Evolutionary conservation across 768 basidiomycete species (phyloP), one percentile per base, ranked within the genome.

Genomic region (Russula olivacea): DNA sequence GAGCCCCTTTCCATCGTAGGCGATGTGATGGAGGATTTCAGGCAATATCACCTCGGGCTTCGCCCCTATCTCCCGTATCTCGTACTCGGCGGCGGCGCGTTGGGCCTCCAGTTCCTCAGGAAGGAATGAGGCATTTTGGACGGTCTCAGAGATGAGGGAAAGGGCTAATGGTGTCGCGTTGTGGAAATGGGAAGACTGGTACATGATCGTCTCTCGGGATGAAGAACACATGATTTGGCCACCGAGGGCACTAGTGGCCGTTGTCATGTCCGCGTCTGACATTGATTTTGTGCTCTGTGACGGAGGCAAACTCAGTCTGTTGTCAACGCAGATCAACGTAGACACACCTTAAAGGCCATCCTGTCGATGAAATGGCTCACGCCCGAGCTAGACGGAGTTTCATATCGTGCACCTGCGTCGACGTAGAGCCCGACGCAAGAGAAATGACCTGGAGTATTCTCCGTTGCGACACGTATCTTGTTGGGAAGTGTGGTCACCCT

Each of bases 21-120:
- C 97, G 59, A 95, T 86, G 48, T 81, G 78, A 71, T 98, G 95
- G 21, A 98, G 75, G 6, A 94, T 74, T 70, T 99, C 96, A 2
- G 96, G 94, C 15, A 99, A 79, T 61, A 95, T 86, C 81, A 93
- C 87, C 68, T 98, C 96, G 0, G 96, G 93, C 73, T 98, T 98
- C 48, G 82, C 79, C 68, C 75, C 82, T 63, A 98, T 82, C 75
- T 98, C 96, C 36, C 93, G 82, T 51, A 92, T 81, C 74, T 99
- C 97, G 70, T 96, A 99, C 19, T 82, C 81, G 0, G 93, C 92
- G 11, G 94, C 93, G 59, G 91, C 89, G 54, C 88, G 83, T 71
- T 96, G 92, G 6, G 83, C 82, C 30, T 85, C 84, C 48, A 99
- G 77, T 74, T 98, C 97, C 58, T 91, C 89, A 0, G 78, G 75